Conservation (phyloP, 1,284 basidiomycete genomes). For the Vanrija humicola region DNA sequence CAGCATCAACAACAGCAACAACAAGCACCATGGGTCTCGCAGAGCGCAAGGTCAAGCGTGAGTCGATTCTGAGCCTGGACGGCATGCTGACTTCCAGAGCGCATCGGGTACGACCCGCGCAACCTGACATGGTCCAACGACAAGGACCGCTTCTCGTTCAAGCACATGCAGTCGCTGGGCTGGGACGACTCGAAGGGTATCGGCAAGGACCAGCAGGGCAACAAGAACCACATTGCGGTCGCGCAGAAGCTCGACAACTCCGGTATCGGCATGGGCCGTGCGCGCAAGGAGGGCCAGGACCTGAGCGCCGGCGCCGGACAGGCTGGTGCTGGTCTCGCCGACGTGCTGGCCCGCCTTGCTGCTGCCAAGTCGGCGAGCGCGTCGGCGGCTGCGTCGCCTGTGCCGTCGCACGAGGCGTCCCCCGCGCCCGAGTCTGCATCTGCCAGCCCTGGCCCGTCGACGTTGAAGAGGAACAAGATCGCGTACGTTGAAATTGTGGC, state of each 20-base stretch:
- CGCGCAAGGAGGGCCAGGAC: slow-evolving; percentile 46
- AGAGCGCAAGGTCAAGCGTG: slow-evolving; percentile 49
- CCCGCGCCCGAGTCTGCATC: slow-evolving; percentile 12
- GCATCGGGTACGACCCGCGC: slow-evolving; percentile 48
- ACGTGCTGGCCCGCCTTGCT: slow-evolving; percentile 43
- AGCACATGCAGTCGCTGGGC: slow-evolving; percentile 49
- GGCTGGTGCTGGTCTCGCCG: slow-evolving; percentile 45
- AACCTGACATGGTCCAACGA: slow-evolving; percentile 50
- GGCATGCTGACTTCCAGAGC: slow-evolving; percentile 23
- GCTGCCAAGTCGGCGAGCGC: slow-evolving; percentile 13
- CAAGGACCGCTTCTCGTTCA: slow-evolving; percentile 47
- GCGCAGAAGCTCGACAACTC: slow-evolving; percentile 46
- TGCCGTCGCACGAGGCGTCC: slow-evolving; percentile 11
- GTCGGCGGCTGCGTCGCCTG: slow-evolving; percentile 23
- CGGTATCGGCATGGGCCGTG: slow-evolving; percentile 48
- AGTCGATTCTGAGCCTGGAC: slow-evolving; percentile 6
- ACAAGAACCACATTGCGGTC: slow-evolving; percentile 48
- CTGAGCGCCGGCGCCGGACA: slow-evolving; percentile 41
- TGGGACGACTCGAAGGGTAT: slow-evolving; percentile 45
- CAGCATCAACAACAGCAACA: not conserved
- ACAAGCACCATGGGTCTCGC: slow-evolving; percentile 45
- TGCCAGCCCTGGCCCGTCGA: slow-evolving; percentile 23
- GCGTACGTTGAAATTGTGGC: slow-evolving; percentile 32
- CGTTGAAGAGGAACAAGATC: slow-evolving; percentile 33
- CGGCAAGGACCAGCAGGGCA: slow-evolving; percentile 38